phyloP scores from a whole-genome alignment of 257 asterid species.

The Salvia miltiorrhiza region DNA sequence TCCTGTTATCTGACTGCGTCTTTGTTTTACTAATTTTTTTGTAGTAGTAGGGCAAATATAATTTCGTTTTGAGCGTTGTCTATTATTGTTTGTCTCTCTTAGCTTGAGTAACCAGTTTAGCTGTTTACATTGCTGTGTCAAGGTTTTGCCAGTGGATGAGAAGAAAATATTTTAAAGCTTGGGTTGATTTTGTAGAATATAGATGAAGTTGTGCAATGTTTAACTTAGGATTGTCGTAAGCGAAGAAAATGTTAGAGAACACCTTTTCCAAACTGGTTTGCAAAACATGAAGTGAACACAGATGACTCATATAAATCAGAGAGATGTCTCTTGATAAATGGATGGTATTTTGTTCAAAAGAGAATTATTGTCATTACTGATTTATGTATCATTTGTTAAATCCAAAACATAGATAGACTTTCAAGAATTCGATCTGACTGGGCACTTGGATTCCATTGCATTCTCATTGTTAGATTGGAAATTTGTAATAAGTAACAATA shows the following conservation, averaged over 20 bases:
- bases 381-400: not conserved
- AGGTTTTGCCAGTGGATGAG: not conserved
- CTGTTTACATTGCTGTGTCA: not conserved
- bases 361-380: not conserved
- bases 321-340: not conserved
- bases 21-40: not conserved
- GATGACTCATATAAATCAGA: not conserved
- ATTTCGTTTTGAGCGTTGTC: not conserved
- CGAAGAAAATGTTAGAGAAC: not conserved
- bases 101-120: conserved; percentile 3
- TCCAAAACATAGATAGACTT: not conserved
- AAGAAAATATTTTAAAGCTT: not conserved
- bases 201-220: not conserved
- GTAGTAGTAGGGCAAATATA: not conserved
- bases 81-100: not conserved
- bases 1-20: not conserved
- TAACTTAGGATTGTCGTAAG: not conserved
- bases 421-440: not conserved
- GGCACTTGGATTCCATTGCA: not conserved
- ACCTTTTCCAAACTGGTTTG: not conserved
- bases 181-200: not conserved
- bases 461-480: not conserved
- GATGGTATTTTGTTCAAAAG: not conserved
- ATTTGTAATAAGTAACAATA: not conserved
- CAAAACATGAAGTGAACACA: not conserved